phyloP scores from a whole-genome alignment of 2,329 filamentous ascomycete genomes.

The Ilyonectria mors-panacis region DNA sequence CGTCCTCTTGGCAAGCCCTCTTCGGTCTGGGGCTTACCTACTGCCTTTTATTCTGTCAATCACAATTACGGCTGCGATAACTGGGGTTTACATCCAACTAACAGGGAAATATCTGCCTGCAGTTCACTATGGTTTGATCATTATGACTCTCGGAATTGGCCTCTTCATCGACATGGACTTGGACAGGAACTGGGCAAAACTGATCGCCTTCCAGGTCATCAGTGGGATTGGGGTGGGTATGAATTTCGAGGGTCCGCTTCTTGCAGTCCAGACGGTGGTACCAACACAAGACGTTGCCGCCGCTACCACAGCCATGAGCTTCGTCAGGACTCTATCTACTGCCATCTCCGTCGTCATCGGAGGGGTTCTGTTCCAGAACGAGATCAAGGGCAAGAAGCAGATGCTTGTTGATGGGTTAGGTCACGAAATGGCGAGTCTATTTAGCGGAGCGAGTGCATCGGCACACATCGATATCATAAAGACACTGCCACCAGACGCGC shows the following conservation, averaged over 20 bases:
- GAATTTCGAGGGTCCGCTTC: constrained; percentile 74
- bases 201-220: constrained; percentile 71
- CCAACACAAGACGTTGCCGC: constrained; percentile 72
- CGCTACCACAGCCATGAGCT: constrained; percentile 74
- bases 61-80: constrained; percentile 58
- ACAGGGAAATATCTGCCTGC: constrained; percentile 72
- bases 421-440: constrained; percentile 59
- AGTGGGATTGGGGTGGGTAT: constrained; percentile 73
- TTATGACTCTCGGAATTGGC: constrained; percentile 73
- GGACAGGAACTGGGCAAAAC: constrained; percentile 61
- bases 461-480: constrained; percentile 69
- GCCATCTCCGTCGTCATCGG: constrained; percentile 78
- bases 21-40: constrained; percentile 73
- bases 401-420: constrained; percentile 63
- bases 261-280: constrained; percentile 75
- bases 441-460: constrained; percentile 69
- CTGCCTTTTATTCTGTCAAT: constrained; percentile 72
- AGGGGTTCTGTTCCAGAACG: constrained; percentile 80
- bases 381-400: constrained; percentile 67
- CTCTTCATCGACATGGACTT: constrained; percentile 70
- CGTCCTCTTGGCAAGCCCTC: constrained; percentile 72
- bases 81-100: constrained; percentile 62
- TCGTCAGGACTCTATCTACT: constrained; percentile 74
- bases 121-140: constrained; percentile 66
- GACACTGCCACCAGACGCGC: constrained; percentile 36